Conservation (phyloP, 179 eudicot species). For the Gypsophila paniculata region DNA sequence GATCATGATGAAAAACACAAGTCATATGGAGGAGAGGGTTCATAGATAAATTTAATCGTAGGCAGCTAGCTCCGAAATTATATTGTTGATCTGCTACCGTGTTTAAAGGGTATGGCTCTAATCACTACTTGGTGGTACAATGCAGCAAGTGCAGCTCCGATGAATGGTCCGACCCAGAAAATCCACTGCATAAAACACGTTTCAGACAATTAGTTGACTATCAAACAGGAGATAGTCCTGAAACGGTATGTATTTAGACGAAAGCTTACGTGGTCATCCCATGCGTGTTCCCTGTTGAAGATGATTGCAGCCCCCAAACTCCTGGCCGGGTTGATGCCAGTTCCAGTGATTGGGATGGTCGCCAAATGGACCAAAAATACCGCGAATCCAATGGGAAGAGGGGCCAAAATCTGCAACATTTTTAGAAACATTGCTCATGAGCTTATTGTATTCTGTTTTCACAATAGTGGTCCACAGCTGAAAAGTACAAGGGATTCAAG, state of each 20-base stretch:
- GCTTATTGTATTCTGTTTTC: not conserved
- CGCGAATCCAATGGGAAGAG: conserved; percentile 40
- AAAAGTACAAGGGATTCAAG: too few species aligned
- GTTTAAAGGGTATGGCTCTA: conserved; percentile 34
- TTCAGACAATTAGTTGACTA: not conserved
- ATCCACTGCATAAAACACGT: conserved; percentile 33
- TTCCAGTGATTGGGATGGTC: conserved; percentile 40
- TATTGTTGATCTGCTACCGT: conserved; percentile 20
- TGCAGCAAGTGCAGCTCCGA: conserved; percentile 42
- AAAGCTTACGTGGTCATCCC: conserved; percentile 31
- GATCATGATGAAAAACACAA: not conserved
- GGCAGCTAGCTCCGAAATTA: not conserved
- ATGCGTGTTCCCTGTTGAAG: conserved; percentile 33
- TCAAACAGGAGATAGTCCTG: too few species aligned
- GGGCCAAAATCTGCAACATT: conserved; percentile 34
- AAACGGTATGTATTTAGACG: not conserved
- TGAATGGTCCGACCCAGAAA: conserved; percentile 48
- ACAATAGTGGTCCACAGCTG: too few species aligned
- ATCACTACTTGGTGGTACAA: conserved; percentile 35
- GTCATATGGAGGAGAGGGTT: not conserved
- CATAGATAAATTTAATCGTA: not conserved
- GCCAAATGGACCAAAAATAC: conserved; percentile 39
- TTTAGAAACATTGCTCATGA: not conserved
- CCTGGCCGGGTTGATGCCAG: conserved; percentile 44
- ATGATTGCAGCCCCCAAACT: conserved; percentile 41